Evolutionary conservation across 352 stramenopile species (phyloP).

Genomic region (Globisporangium megalacanthum): DNA sequence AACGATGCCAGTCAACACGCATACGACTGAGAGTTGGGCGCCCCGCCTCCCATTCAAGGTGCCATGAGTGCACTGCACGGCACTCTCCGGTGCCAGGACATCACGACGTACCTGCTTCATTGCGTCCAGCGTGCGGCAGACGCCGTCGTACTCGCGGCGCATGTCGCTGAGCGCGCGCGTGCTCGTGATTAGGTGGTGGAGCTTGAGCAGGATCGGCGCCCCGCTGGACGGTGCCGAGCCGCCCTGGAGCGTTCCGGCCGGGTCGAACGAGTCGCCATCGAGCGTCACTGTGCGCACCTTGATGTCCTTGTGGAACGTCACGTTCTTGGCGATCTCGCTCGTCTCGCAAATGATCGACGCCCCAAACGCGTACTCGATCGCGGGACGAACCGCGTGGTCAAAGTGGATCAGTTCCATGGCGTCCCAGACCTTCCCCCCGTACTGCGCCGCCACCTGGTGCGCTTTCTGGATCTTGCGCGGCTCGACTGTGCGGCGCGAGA

Average conservation of each 20-base stretch:
- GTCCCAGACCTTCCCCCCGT: slow-evolving; percentile 88
- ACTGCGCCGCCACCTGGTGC: slow-evolving; percentile 76
- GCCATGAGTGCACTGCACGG: too few species aligned
- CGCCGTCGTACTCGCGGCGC: slow-evolving; percentile 65
- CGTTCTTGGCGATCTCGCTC: slow-evolving; percentile 85
- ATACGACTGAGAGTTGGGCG: not conserved
- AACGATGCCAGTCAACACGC: not conserved
- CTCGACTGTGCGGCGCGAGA: slow-evolving; percentile 81
- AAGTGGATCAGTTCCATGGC: slow-evolving; percentile 97
- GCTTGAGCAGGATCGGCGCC: slow-evolving; percentile 70
- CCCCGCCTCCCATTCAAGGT: too few species aligned
- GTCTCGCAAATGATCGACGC: slow-evolving; percentile 97
- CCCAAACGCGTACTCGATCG: slow-evolving; percentile 99
- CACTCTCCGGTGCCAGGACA: not conserved
- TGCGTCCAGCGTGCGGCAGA: slow-evolving; percentile 40
- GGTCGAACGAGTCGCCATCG: slow-evolving; percentile 98
- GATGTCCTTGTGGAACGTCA: slow-evolving; percentile 89
- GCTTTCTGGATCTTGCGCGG: slow-evolving; percentile 76
- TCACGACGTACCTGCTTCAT: slow-evolving; percentile 55
- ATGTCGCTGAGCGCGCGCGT: slow-evolving; percentile 63
- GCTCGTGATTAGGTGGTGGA: slow-evolving; percentile 72
- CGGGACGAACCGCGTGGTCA: slow-evolving; percentile 90
- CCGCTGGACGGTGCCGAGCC: slow-evolving; percentile 78
- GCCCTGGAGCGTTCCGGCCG: slow-evolving; percentile 94
- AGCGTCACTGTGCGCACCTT: slow-evolving; percentile 96